Evolutionary conservation across 805 yeast genomes (phyloP), one percentile per base, ranked within the genome.

Genomic region (Candida boidinii): DNA sequence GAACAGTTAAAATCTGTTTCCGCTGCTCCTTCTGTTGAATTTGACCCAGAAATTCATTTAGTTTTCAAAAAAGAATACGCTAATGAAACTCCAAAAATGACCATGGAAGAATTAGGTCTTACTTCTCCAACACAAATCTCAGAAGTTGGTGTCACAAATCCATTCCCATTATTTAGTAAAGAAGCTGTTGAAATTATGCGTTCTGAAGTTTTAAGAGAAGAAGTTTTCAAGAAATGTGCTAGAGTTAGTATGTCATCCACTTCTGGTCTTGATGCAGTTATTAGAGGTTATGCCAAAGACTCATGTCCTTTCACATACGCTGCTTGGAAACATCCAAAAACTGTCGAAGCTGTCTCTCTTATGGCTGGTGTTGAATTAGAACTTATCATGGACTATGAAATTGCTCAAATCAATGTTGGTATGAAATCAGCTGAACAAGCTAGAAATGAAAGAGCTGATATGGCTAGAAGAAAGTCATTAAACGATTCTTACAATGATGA

Each of bases 331-430:
- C 76, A 71, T 42, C 79, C 80, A 17, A 61, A 61, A 37, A 71
- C 78, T 5, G 54, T 69, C 41, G 72, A 69, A 33, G 67, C 75
- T 23, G 57, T 75, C 27, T 60, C 66, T 35, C 58, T 51, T n/a
- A 73, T 73, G 74, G 77, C 81, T 4, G 77, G 76, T 6, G 73
- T 70, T 26, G 76, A 71, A 17, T 57, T 71, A 34, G 71, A 69
- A 40, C 58, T 66, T 7, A 51, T 69, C n/a, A 65, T 71, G 68
- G 79, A 73, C 43, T 75, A 67, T 44, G 80, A 75, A 49, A 59
- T 73, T 28, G 78, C 72, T 7, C 71, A 68, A 39, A 56, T 66
- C 28, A 75, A 75, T 45, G 47, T 73, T 26, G 67, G 70, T 3
- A 57, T 73, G 52, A 68, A 64, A 33, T 55, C 62, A 31, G 45